Conservation (phyloP, 1,284 basidiomycete genomes). For the Ceratobasidium papillatum region DNA sequence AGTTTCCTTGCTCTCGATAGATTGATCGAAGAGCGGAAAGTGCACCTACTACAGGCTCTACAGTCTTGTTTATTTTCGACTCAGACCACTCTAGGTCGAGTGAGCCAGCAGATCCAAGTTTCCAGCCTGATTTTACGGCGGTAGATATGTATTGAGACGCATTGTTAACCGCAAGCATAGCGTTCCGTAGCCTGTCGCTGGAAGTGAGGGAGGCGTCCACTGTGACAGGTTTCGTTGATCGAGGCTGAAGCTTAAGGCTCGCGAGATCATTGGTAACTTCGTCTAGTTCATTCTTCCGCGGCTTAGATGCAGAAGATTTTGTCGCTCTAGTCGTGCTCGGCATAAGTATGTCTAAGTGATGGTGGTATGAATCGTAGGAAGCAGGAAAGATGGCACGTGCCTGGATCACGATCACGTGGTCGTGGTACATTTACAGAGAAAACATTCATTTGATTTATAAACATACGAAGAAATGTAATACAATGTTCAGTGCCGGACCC, state of each 20-base stretch:
- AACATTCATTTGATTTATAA: too few relatives aligned
- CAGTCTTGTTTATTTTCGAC: constrained; percentile 9
- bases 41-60: constrained; percentile 42
- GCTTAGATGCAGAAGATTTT: not conserved
- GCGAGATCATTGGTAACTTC: constrained; percentile 20
- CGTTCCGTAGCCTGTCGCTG: constrained; percentile 36
- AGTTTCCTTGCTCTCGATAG: constrained; percentile 47
- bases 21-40: constrained; percentile 48
- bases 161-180: constrained; percentile 62
- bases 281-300: constrained; percentile 6
- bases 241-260: constrained; percentile 24
- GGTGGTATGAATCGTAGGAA: not conserved
- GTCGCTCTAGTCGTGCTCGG: not conserved
- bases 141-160: constrained; percentile 65
- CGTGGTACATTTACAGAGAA: not conserved
- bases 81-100: constrained; percentile 17
- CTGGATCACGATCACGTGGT: constrained; percentile 18
- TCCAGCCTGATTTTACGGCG: constrained; percentile 68
- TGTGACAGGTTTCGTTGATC: not conserved
- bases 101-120: constrained; percentile 41
- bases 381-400: not conserved
- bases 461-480: too few relatives aligned
- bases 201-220: not conserved
- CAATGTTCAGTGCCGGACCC: too few relatives aligned
- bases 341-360: not conserved